These are phyloP conservation scores for Diaporthe vexans DNA, from an alignment of 2,329 filamentous ascomycete species.

Conservation along the genomic window DNA sequence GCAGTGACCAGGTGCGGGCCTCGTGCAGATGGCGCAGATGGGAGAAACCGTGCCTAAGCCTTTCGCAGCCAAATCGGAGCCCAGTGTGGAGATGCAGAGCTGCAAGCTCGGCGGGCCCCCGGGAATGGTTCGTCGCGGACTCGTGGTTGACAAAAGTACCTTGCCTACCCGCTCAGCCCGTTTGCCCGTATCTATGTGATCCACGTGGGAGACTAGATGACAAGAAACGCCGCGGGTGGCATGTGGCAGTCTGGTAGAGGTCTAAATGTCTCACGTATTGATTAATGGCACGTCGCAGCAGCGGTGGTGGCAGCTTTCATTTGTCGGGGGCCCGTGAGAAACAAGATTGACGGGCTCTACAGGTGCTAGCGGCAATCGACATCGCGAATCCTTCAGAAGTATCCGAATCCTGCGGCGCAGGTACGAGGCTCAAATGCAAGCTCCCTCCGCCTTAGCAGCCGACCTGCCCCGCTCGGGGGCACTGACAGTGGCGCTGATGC, in stretches of 20 bases:
- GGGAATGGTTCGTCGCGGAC: slow-evolving; percentile 14
- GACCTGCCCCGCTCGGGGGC: slow-evolving; percentile 23
- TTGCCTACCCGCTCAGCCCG: slow-evolving; percentile 8
- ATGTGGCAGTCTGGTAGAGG: slow-evolving; percentile 2
- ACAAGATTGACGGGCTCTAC: slow-evolving; percentile 34
- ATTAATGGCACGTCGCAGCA: slow-evolving; percentile 3
- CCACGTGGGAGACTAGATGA: slow-evolving; percentile 18
- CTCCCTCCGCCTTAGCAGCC: slow-evolving; percentile 20
- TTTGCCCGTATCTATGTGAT: slow-evolving; percentile 11
- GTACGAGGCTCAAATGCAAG: slow-evolving; percentile 33
- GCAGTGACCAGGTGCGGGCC: slow-evolving; percentile 16
- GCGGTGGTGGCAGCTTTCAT: slow-evolving; percentile 14
- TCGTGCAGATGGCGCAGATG: slow-evolving; percentile 1
- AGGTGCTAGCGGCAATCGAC: slow-evolving; percentile 29
- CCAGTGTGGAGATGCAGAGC: slow-evolving; percentile 15
- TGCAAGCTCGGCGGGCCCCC: slow-evolving; percentile 28
- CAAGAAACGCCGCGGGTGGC: background rate
- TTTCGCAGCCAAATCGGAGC: background rate
- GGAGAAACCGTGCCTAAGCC: slow-evolving; percentile 23
- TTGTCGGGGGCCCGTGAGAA: slow-evolving; percentile 29
- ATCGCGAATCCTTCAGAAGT: slow-evolving; percentile 31
- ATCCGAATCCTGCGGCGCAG: slow-evolving; percentile 37
- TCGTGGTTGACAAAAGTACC: slow-evolving; percentile 3
- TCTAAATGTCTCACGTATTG: background rate
- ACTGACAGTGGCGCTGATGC: slow-evolving; percentile 15